These are phyloP conservation scores for Aureobasidium sp. DNA, from an alignment of 2,329 filamentous ascomycete genomes.

Conservation along the genomic window DNA sequence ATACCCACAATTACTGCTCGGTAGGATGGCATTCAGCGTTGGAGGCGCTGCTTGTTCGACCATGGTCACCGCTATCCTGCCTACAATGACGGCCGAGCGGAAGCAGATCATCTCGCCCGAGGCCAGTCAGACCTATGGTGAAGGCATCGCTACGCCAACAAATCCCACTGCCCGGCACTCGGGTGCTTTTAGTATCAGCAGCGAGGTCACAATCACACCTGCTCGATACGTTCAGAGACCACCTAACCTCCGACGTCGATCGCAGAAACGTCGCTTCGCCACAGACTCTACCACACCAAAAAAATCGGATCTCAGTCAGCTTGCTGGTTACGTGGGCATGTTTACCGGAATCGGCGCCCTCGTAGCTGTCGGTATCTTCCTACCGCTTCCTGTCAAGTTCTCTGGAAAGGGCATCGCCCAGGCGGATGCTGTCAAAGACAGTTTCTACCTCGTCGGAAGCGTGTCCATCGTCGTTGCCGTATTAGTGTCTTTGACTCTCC, in stretches of 20 bases:
- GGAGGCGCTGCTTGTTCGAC: slow-evolving; percentile 77
- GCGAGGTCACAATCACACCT: slow-evolving; percentile 67
- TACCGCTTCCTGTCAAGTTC: slow-evolving; percentile 79
- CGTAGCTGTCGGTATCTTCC: slow-evolving; percentile 69
- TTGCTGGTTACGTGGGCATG: slow-evolving; percentile 84
- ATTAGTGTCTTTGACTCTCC: slow-evolving; percentile 71
- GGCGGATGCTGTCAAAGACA: slow-evolving; percentile 65
- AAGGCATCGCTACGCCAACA: slow-evolving; percentile 22
- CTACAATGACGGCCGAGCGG: slow-evolving; percentile 48
- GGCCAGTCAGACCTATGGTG: slow-evolving; percentile 18
- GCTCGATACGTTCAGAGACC: slow-evolving; percentile 32
- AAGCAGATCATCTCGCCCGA: background rate
- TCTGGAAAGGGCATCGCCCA: slow-evolving; percentile 63
- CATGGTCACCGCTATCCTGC: slow-evolving; percentile 94
- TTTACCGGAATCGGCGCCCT: slow-evolving; percentile 90
- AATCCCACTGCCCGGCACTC: slow-evolving; percentile 43
- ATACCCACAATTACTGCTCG: slow-evolving; percentile 80
- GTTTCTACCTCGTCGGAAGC: slow-evolving; percentile 76
- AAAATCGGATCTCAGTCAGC: slow-evolving; percentile 28
- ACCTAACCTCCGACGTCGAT: background rate
- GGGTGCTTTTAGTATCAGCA: slow-evolving; percentile 59
- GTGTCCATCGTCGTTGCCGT: slow-evolving; percentile 64
- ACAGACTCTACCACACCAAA: background rate
- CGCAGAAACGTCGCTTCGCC: background rate
- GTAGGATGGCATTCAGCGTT: slow-evolving; percentile 76